These are phyloP conservation scores for Catharanthus roseus DNA, from an alignment of 257 asterid species.

Conservation along the genomic window DNA sequence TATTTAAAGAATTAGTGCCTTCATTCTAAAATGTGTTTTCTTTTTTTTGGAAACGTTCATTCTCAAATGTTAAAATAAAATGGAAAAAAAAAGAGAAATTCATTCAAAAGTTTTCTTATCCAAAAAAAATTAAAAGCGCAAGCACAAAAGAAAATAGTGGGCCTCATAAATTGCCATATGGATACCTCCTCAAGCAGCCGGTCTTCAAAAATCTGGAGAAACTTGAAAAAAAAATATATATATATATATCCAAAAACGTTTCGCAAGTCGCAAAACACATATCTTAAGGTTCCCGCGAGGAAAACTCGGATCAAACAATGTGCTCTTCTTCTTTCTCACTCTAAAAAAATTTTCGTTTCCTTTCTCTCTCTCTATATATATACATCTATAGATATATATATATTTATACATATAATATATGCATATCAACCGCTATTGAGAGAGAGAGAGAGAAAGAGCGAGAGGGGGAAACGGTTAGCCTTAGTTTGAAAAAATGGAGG, in stretches of 20 bases:
- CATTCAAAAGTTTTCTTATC: too few relatives aligned
- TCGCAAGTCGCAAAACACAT: not conserved
- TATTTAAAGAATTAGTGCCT: too few relatives aligned
- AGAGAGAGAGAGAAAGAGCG: not conserved
- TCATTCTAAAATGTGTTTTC: too few relatives aligned
- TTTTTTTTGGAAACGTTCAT: too few relatives aligned
- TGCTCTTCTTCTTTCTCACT: conserved; percentile 15
- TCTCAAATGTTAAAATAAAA: too few relatives aligned
- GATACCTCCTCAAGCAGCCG: too few relatives aligned
- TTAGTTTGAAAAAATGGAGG: conserved; percentile 37
- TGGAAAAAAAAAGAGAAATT: too few relatives aligned
- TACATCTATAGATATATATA: not conserved
- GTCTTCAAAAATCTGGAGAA: not conserved
- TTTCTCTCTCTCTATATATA: conserved; percentile 11
- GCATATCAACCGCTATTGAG: not conserved
- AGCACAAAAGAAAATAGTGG: not conserved
- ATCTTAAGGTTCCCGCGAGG: conserved; percentile 23
- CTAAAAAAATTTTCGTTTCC: not conserved
- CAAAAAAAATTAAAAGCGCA: not conserved
- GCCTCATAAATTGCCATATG: too few relatives aligned
- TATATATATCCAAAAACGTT: not conserved
- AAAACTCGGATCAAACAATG: conserved; percentile 29
- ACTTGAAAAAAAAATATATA: not conserved
- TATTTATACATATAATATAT: too few relatives aligned
- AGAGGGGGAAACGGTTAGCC: not conserved